phyloP scores from a whole-genome alignment of 306 rosid genomes.

The Acacia melanoxylon region DNA sequence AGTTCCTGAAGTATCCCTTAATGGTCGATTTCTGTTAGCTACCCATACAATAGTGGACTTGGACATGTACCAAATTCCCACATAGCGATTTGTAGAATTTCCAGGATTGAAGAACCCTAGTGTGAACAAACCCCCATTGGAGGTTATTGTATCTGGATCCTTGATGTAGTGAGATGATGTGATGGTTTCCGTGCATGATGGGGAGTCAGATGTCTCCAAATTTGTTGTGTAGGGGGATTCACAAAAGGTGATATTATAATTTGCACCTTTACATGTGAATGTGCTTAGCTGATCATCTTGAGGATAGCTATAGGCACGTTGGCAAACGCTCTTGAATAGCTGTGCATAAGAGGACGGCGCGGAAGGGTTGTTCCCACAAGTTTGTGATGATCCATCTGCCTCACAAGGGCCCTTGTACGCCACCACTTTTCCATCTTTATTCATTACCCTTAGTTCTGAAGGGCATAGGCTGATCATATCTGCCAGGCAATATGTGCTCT shows the following conservation, averaged over 20 bases:
- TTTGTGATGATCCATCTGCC: slow-evolving; percentile 48
- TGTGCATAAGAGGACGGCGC: slow-evolving; percentile 64
- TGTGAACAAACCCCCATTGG: neutral
- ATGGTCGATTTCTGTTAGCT: neutral
- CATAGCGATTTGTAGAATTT: neutral
- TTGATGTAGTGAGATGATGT: neutral
- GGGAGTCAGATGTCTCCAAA: neutral
- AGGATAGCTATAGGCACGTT: slow-evolving; percentile 82
- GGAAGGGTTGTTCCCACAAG: neutral
- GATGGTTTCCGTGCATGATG: neutral
- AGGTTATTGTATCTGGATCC: neutral
- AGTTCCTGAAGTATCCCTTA: neutral
- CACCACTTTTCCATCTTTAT: slow-evolving; percentile 28
- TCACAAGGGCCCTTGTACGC: slow-evolving; percentile 53
- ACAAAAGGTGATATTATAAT: slow-evolving; percentile 73
- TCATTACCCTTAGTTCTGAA: slow-evolving; percentile 47
- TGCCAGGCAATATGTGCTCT: slow-evolving; percentile 55
- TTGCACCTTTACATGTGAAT: slow-evolving; percentile 47
- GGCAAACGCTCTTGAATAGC: slow-evolving; percentile 75
- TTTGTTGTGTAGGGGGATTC: slow-evolving; percentile 62
- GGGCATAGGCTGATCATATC: slow-evolving; percentile 76
- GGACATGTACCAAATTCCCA: neutral
- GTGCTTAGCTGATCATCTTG: slow-evolving; percentile 72
- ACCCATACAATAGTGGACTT: neutral
- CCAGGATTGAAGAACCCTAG: neutral